Percentiles rank a stretch among this genome's conserved stretches.
phyloP scores from a whole-genome alignment of 1,284 basidiomycete species.

The Irpex sp. region DNA sequence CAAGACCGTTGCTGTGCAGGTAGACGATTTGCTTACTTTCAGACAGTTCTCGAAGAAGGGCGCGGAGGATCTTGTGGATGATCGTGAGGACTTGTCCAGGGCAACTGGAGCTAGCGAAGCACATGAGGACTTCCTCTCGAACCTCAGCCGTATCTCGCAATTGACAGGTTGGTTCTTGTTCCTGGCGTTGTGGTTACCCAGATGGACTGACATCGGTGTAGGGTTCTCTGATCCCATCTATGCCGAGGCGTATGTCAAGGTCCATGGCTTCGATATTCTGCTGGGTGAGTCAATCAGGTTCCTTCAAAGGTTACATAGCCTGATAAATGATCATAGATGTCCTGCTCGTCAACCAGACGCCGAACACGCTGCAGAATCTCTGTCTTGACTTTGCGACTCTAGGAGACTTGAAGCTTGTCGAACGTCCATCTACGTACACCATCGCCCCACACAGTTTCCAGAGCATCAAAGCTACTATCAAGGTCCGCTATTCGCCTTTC shows the following conservation, averaged over 20 bases:
- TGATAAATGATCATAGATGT: constrained; percentile 57
- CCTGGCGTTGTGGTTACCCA: not conserved
- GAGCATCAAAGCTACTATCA: constrained; percentile 98
- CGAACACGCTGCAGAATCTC: constrained; percentile 94
- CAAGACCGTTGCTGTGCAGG: constrained; percentile 78
- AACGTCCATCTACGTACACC: constrained; percentile 90
- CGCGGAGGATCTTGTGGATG: constrained; percentile 78
- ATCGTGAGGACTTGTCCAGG: constrained; percentile 84
- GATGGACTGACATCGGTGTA: constrained; percentile 22
- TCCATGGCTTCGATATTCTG: constrained; percentile 97
- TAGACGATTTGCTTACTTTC: constrained; percentile 92
- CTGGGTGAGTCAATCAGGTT: constrained; percentile 50
- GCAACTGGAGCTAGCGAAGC: constrained; percentile 86
- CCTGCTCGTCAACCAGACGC: constrained; percentile 94
- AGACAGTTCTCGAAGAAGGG: constrained; percentile 94
- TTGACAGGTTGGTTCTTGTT: constrained; percentile 69
- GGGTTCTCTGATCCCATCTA: constrained; percentile 99
- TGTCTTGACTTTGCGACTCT: constrained; percentile 97
- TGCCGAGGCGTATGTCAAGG: constrained; percentile 97
- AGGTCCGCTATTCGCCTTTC: constrained; percentile 43
- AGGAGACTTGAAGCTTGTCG: constrained; percentile 96
- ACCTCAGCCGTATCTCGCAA: constrained; percentile 92
- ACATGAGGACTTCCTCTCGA: constrained; percentile 95
- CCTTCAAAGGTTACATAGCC: constrained; percentile 2
- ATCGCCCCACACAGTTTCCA: constrained; percentile 97